A percentile compares a stretch with the other conserved stretches of the same genome.
phyloP scores from a whole-genome alignment of 345 rosid species.

The Bruguiera sexangula region DNA sequence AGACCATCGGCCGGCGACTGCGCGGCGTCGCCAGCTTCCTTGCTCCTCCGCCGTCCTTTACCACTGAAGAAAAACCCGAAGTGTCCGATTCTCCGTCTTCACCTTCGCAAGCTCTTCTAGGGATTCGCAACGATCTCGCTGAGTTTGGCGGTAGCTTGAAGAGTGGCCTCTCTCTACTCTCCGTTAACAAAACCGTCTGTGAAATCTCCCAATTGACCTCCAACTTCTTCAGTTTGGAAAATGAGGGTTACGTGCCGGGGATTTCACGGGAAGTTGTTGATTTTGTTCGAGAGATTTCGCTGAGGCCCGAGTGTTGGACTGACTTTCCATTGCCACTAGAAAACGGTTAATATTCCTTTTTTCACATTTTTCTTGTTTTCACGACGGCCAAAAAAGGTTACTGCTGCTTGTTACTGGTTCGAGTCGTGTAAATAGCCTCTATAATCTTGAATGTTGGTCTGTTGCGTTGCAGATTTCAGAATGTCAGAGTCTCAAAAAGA shows the following conservation, averaged over 20 bases:
- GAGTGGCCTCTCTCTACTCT: constrained; percentile 43
- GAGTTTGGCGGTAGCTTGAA: constrained; percentile 66
- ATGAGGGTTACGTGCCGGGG: constrained; percentile 41
- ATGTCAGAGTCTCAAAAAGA: constrained; percentile 55
- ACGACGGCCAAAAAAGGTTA: no score
- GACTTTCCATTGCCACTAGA: constrained; percentile 54
- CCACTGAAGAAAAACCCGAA: background rate
- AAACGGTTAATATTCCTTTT: constrained; percentile 32
- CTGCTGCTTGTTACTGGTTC: no score
- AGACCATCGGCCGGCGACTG: constrained; percentile 48
- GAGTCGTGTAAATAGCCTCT: no score
- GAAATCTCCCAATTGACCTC: constrained; percentile 36
- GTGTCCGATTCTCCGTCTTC: constrained; percentile 25
- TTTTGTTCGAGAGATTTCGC: constrained; percentile 49
- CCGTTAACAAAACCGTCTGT: constrained; percentile 26
- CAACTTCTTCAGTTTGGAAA: constrained; percentile 23
- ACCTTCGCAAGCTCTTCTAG: constrained; percentile 35
- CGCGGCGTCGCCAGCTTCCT: constrained; percentile 61
- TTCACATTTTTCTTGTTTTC: constrained; percentile 34
- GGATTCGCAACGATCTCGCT: constrained; percentile 64
- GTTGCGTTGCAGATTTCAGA: constrained; percentile 48
- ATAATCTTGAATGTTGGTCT: constrained; percentile 2
- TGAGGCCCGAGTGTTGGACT: constrained; percentile 57
- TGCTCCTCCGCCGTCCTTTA: constrained; percentile 39
- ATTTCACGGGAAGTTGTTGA: constrained; percentile 50